phyloP scores from a whole-genome alignment of 2,329 filamentous ascomycete species.

The Penicillium carneum region DNA sequence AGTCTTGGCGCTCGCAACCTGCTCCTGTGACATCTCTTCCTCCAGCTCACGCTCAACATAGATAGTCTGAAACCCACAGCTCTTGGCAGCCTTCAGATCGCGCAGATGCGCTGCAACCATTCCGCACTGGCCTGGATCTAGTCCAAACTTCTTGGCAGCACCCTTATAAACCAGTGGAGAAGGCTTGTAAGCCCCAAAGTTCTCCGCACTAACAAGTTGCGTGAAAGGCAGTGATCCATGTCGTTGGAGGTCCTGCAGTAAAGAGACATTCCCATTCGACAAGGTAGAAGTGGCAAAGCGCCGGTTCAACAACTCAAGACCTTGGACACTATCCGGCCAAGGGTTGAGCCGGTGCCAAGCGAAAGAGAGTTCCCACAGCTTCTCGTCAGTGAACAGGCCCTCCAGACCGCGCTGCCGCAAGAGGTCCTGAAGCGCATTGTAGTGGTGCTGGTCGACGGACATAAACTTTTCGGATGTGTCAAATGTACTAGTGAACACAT shows the following conservation, averaged over 20 bases:
- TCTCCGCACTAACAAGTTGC: constrained; percentile 69
- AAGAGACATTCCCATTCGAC: constrained; percentile 74
- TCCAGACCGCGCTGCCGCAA: constrained; percentile 64
- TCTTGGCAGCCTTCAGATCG: constrained; percentile 72
- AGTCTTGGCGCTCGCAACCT: constrained; percentile 60
- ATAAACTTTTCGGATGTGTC: constrained; percentile 61
- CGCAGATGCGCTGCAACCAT: constrained; percentile 79
- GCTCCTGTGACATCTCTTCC: constrained; percentile 65
- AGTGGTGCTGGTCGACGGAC: constrained; percentile 75
- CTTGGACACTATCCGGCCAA: constrained; percentile 68
- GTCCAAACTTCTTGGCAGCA: constrained; percentile 65
- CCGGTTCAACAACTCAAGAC: constrained; percentile 64
- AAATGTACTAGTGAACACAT: constrained; percentile 62
- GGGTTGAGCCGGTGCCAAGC: constrained; percentile 76
- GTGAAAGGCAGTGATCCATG: constrained; percentile 69
- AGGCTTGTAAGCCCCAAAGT: constrained; percentile 79
- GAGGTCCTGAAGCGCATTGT: constrained; percentile 66
- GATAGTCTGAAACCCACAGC: constrained; percentile 70
- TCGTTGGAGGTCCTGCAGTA: constrained; percentile 70
- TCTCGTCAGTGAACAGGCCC: constrained; percentile 67
- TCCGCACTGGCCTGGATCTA: constrained; percentile 68
- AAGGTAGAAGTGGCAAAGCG: constrained; percentile 69
- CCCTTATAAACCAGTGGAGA: constrained; percentile 72
- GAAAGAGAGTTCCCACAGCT: constrained; percentile 67
- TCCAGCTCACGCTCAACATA: constrained; percentile 75